Evolutionary conservation across 108 stramenopile species (phyloP).

Genomic region (Skeletonema menzelii): DNA sequence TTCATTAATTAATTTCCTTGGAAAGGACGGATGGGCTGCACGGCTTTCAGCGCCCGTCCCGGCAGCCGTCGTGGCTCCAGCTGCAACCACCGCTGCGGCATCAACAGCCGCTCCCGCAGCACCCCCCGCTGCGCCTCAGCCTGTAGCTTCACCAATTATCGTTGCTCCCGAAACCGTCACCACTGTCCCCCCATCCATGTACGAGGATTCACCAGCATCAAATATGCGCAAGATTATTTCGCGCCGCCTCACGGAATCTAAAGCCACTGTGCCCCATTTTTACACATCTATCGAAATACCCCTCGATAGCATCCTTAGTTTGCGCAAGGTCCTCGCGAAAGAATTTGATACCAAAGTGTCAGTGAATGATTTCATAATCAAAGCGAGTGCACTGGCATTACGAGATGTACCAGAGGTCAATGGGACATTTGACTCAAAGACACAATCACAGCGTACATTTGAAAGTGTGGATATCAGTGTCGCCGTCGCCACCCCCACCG

Average conservation of each 20-base stretch:
- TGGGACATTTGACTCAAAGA: constrained; percentile 57
- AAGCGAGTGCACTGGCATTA: constrained; percentile 94
- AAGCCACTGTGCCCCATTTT: constrained; percentile 96
- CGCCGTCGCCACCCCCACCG: constrained; percentile 97
- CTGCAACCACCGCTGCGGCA: constrained; percentile 48
- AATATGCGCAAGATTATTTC: constrained; percentile 96
- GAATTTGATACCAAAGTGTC: constrained; percentile 85
- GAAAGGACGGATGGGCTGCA: constrained; percentile 83
- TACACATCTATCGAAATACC: constrained; percentile 91
- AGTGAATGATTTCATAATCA: constrained; percentile 97
- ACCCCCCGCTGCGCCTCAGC: constrained; percentile 37
- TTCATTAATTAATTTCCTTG: constrained; percentile 85
- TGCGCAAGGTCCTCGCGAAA: constrained; percentile 80
- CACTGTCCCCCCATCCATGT: constrained; percentile 37
- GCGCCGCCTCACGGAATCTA: constrained; percentile 93
- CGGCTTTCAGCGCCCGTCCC: constrained; percentile 38
- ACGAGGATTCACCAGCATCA: constrained; percentile 52
- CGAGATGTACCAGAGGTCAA: constrained; percentile 96
- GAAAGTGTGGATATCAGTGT: constrained; percentile 93
- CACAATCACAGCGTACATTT: constrained; percentile 53
- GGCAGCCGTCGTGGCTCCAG: constrained; percentile 31
- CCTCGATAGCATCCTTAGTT: constrained; percentile 81
- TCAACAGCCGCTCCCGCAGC: constrained; percentile 47
- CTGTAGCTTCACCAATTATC: constrained; percentile 37
- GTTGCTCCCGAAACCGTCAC: constrained; percentile 56